Evolutionary conservation across 2,329 filamentous ascomycete genomes (phyloP), one percentile per base, ranked within the genome.

Genomic region (Volutella citrinella): DNA sequence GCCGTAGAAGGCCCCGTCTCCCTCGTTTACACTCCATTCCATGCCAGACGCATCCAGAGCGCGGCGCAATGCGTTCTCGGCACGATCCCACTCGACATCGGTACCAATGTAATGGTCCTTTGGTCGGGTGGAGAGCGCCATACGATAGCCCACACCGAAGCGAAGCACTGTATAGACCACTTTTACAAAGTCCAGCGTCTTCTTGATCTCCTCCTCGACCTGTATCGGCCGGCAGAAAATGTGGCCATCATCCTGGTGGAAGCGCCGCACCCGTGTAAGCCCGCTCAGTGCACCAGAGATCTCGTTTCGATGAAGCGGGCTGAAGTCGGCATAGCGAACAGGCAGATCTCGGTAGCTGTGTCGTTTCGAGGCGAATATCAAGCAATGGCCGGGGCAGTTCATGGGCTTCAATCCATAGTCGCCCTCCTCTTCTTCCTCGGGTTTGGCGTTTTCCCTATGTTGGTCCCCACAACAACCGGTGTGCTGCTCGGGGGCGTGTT

Each of bases 221-320:
- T 93, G 87, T 28, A 73, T 70, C 6, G 84, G 84, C 2, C 84
- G 78, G 59, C 88, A 94, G 61, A 95, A 95, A 43, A 95, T 93
- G 61, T 95, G 88, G 6, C 85, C 86, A 56, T 95, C 88, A 57
- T 95, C 89, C 57, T 95, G 89, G 60, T 93, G 87, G 61, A 95
- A 95, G 14, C 88, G 77, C 20, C 88, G 78, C 30, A 95, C 87
- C 38, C 89, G 79, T 4, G 88, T 95, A 38, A 95, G 67, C 11
- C 88, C 89, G 30, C 81, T 87, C 30, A 95, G 64, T 0, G 88
- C 80, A 2, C 89, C 88, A 0, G 86, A 90, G 7, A 87, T 73
- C 60, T 95, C 88, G 56, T 95, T 94, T 28, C 89, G 75, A 59
- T 93, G 87, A n/a, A 94, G 70, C 3, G 87, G 80, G 52, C 86